Evolutionary conservation across 2,329 filamentous ascomycete species (phyloP), one percentile per base, ranked within the genome.

Genomic region (Alternaria sp.): DNA sequence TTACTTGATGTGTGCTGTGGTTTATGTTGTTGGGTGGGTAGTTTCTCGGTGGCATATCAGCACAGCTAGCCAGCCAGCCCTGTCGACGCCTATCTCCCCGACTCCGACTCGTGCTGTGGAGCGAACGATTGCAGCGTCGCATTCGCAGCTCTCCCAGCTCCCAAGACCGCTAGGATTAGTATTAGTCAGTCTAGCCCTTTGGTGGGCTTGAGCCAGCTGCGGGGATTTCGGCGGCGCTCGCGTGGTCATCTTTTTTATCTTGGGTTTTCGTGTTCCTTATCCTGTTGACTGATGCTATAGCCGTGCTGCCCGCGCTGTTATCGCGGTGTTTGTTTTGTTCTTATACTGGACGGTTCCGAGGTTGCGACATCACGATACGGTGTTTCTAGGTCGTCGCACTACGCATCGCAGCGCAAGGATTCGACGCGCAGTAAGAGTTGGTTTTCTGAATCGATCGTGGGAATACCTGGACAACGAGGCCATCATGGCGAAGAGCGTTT

Each of bases 401-500:
- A 23, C 18, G 20, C 28, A 37, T 49, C 47, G 23, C 46, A 43
- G 21, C 37, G 25, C 58, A 15, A 37, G 26, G 59, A 11, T 12
- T 26, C 55, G 58, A 18, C 0, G 37, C 33, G 20, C 45, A 41
- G 20, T 33, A 58, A 60, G 46, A 61, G 49, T 28, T 43, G 43
- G 57, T 55, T 61, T 61, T 37, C 45, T 33, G 37, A 5, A 33
- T n/a, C 7, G 26, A n/a, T 46, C n/a, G 37, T n/a, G 37, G 18
- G 6, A 30, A 25, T 44, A 11, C 18, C 23, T 10, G 18, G 12
- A 49, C 18, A 30, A 26, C 56, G 21, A 58, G 18, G 2, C n/a
- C 25, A 65, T 25, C 41, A 70, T 69, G 64, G 64, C 67, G 61
- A 69, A 68, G 61, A 58, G 70, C 49, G 50, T 66, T 45, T 73